Conservation (phyloP, 2,329 filamentous ascomycete species). For the Zymoseptoria ardabiliae region DNA sequence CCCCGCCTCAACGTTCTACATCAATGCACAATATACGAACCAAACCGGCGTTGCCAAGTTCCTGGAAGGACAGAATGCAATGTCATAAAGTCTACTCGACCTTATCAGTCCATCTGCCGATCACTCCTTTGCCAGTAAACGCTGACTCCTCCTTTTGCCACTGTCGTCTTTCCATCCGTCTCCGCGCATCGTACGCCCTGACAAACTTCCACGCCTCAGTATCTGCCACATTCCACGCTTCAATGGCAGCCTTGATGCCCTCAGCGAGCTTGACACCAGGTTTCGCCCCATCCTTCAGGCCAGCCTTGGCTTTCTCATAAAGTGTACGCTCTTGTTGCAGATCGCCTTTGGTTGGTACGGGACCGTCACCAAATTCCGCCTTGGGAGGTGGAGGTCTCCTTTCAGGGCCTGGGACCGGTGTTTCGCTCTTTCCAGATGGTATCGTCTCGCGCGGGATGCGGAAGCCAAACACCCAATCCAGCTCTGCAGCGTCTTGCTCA, state of each 20-base stretch:
- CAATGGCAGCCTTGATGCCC: slow-evolving; percentile 38
- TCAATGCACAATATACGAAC: not conserved
- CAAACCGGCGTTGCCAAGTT: not conserved
- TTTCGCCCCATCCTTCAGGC: slow-evolving; percentile 8
- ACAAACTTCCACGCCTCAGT: slow-evolving; percentile 72
- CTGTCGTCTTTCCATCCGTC: slow-evolving; percentile 53
- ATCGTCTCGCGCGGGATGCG: slow-evolving; percentile 55
- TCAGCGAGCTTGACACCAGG: slow-evolving; percentile 8
- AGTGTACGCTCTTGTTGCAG: slow-evolving; percentile 49
- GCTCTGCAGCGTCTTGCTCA: slow-evolving; percentile 39
- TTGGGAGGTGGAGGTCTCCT: slow-evolving; percentile 41
- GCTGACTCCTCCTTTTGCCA: slow-evolving; percentile 66
- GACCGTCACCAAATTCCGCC: slow-evolving; percentile 44
- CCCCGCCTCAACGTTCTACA: not conserved
- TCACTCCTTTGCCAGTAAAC: slow-evolving; percentile 50
- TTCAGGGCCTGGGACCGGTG: slow-evolving; percentile 53
- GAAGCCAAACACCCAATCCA: slow-evolving; percentile 90
- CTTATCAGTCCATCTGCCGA: slow-evolving; percentile 31
- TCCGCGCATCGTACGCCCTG: slow-evolving; percentile 58
- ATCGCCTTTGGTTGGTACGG: slow-evolving; percentile 47
- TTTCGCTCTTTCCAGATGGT: slow-evolving; percentile 48
- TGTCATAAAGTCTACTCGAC: slow-evolving; percentile 5
- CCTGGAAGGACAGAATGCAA: not conserved
- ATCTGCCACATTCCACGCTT: slow-evolving; percentile 56
- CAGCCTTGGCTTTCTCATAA: slow-evolving; percentile 35